A percentile compares a stretch with the other conserved stretches of the same genome.
phyloP scores from a whole-genome alignment of 495 filamentous ascomycete species.

The Amniculicola lignicola region DNA sequence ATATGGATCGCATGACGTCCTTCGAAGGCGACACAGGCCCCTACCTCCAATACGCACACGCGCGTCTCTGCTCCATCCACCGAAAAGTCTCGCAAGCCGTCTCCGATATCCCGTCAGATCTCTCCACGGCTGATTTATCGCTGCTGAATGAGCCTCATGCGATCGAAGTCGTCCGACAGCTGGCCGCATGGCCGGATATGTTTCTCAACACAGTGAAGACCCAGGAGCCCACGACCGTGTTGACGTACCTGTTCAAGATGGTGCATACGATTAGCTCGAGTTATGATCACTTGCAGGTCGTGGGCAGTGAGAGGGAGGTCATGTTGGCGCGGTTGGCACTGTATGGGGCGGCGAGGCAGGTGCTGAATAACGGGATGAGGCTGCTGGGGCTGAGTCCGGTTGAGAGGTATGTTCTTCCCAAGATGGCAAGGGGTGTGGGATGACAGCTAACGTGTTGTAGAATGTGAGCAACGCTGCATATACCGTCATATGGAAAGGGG shows the following conservation, averaged over 20 bases:
- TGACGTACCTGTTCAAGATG: constrained; percentile 47
- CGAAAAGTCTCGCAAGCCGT: constrained; percentile 21
- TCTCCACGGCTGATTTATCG: constrained; percentile 50
- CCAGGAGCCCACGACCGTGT: constrained; percentile 59
- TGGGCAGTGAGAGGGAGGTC: constrained; percentile 37
- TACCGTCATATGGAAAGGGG: too few relatives aligned
- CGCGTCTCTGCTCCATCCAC: constrained; percentile 62
- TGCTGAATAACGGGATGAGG: constrained; percentile 45
- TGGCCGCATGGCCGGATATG: constrained; percentile 64
- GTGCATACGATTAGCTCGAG: constrained; percentile 39
- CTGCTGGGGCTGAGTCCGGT: constrained; percentile 46
- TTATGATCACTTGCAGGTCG: constrained; percentile 43
- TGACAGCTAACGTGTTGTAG: too few relatives aligned
- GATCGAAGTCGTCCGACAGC: constrained; percentile 55
- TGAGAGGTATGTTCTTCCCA: too few relatives aligned
- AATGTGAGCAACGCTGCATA: too few relatives aligned
- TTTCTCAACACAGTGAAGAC: constrained; percentile 60
- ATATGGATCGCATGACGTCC: constrained; percentile 64
- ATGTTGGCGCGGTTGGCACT: constrained; percentile 41
- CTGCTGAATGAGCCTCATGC: constrained; percentile 58
- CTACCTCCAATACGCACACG: constrained; percentile 67
- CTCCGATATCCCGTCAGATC: constrained; percentile 46
- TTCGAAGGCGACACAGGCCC: constrained; percentile 72
- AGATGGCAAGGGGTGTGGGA: too few relatives aligned
- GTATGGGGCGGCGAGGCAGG: constrained; percentile 39